Evolutionary conservation across 2,329 filamentous ascomycete genomes (phyloP).

Genomic region (Aspergillus sclerotialis): DNA sequence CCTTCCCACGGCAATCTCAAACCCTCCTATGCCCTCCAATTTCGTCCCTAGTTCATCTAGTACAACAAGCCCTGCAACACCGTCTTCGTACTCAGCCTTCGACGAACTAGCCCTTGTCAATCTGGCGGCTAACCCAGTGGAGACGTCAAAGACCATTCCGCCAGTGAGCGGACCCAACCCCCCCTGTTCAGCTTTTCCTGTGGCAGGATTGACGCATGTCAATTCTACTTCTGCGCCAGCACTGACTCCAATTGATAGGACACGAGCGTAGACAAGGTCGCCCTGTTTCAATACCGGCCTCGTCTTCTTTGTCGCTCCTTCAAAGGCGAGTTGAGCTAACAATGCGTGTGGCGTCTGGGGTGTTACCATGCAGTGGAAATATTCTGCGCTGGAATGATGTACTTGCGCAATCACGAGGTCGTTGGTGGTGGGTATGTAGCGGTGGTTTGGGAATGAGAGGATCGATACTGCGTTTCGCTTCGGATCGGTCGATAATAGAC

Average conservation of each 20-base stretch:
- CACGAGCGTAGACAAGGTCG: conserved; percentile 80
- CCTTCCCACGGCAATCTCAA: conserved; percentile 87
- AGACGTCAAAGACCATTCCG: conserved; percentile 81
- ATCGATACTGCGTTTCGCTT: conserved; percentile 34
- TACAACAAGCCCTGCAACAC: conserved; percentile 61
- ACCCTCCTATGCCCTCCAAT: conserved; percentile 53
- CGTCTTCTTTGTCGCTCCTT: conserved; percentile 86
- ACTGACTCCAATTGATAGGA: conserved; percentile 68
- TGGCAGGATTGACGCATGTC: conserved; percentile 78
- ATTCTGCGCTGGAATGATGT: conserved; percentile 65
- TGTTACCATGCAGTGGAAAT: conserved; percentile 72
- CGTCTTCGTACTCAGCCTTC: conserved; percentile 22
- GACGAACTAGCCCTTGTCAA: conserved; percentile 46
- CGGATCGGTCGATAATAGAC: conserved; percentile 28
- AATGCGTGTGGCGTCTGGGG: conserved; percentile 56
- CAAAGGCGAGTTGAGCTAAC: conserved; percentile 85
- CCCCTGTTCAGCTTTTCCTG: conserved; percentile 80
- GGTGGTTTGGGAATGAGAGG: conserved; percentile 28
- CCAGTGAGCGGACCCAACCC: conserved; percentile 76
- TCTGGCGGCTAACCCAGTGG: conserved; percentile 71
- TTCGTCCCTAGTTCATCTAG: conserved; percentile 77
- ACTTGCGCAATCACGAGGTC: conserved; percentile 88
- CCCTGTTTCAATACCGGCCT: conserved; percentile 68
- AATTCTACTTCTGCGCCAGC: conserved; percentile 84
- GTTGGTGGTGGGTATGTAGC: conserved; percentile 73